A percentile compares a stretch with the other conserved stretches of the same genome.
Evolutionary conservation across 495 filamentous ascomycete species (phyloP).

Genomic region (Viridothelium virens): DNA sequence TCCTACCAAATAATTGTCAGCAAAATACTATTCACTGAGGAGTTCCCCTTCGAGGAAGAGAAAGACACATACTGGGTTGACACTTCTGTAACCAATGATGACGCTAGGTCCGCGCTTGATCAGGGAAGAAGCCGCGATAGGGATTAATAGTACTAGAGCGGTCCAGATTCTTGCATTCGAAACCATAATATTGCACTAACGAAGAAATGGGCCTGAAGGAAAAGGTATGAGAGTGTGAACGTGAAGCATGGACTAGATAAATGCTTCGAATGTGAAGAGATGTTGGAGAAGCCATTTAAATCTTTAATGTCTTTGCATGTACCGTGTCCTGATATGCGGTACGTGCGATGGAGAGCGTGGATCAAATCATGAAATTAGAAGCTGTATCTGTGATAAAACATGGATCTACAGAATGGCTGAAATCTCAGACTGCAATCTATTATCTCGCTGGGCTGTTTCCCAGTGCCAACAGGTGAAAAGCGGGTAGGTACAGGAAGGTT

Average conservation of each 20-base stretch:
- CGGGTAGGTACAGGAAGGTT: not conserved
- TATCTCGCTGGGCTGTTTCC: not conserved
- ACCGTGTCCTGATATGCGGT: not conserved
- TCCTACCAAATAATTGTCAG: not conserved
- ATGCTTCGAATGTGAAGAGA: not conserved
- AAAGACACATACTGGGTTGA: not conserved
- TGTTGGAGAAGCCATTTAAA: constrained; percentile 4
- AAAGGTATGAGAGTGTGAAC: not conserved
- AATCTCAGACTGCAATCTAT: constrained; percentile 8
- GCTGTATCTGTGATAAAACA: not conserved
- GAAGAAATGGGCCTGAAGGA: not conserved
- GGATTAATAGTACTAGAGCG: not conserved
- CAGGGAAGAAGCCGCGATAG: constrained; percentile 6
- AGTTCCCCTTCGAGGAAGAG: not conserved
- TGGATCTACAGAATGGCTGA: constrained; percentile 1
- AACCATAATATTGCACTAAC: not conserved
- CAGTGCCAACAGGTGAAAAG: not conserved
- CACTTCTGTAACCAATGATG: not conserved
- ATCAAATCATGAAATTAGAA: not conserved
- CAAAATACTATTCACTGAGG: not conserved
- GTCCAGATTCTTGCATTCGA: not conserved
- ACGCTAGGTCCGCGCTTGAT: not conserved
- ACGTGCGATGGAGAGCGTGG: not conserved
- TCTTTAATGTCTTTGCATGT: not conserved
- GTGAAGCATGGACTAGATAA: not conserved